Evolutionary conservation across 83 land plant genomes (phyloP).

Genomic region (Thuja plicata): DNA sequence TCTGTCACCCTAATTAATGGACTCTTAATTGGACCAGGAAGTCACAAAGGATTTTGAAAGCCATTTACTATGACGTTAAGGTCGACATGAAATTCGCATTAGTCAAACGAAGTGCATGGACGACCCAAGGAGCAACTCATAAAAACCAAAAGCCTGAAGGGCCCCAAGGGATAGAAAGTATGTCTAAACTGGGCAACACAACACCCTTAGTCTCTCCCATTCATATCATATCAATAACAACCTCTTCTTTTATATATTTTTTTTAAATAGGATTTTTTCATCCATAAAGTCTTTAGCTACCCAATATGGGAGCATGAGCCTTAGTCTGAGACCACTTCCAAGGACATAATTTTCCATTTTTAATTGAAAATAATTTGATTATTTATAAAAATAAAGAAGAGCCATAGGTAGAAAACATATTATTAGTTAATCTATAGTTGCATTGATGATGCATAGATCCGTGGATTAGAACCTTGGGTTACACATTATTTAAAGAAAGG

Average conservation of each 20-base stretch:
- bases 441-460: too few species aligned
- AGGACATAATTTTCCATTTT: neutral
- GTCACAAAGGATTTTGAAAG: neutral
- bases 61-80: neutral
- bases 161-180: neutral
- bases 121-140: neutral
- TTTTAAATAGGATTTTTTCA: too few species aligned
- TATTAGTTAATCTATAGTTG: neutral
- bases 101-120: neutral
- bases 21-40: neutral
- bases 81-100: neutral
- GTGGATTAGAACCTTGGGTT: too few species aligned
- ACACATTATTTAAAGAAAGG: neutral
- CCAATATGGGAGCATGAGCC: too few species aligned
- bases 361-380: too few species aligned
- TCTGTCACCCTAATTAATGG: neutral
- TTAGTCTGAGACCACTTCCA: too few species aligned
- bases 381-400: too few species aligned
- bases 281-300: too few species aligned
- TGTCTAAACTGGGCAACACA: neutral
- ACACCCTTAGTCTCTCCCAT: neutral
- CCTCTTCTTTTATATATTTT: neutral
- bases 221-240: neutral
- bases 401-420: neutral
- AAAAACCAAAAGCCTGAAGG: neutral